A percentile compares a stretch with the other conserved stretches of the same genome.
Conservation (phyloP, 2,329 filamentous ascomycete genomes). For the Pyricularia pennisetigena region DNA sequence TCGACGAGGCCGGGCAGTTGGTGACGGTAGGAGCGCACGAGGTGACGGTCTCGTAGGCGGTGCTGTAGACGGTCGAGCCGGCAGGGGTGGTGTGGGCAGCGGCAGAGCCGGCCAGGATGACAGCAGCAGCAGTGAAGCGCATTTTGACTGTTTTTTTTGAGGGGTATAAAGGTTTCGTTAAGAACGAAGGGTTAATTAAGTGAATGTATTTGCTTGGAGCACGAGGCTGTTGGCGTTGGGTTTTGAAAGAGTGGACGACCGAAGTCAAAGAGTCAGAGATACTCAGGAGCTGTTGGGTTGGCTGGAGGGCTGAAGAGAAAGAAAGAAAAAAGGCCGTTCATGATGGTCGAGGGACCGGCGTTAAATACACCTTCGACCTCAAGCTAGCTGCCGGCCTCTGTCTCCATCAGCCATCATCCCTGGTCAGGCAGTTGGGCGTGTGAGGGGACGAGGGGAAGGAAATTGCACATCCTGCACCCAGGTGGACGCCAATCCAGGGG, state of each 20-base stretch:
- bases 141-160: slow-evolving; percentile 38
- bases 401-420: neutral
- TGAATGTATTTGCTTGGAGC: slow-evolving; percentile 3
- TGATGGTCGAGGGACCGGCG: slow-evolving; percentile 12
- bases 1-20: slow-evolving; percentile 33
- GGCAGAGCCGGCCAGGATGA: slow-evolving; percentile 37
- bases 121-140: slow-evolving; percentile 47
- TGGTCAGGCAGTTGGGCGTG: neutral
- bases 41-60: slow-evolving; percentile 50
- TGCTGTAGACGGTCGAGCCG: slow-evolving; percentile 42
- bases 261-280: slow-evolving; percentile 24
- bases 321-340: slow-evolving; percentile 11
- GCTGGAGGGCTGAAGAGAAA: slow-evolving; percentile 24
- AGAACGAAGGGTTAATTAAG: neutral
- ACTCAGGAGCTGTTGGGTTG: slow-evolving; percentile 17
- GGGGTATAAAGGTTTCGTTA: slow-evolving; percentile 6
- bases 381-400: neutral
- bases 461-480: neutral
- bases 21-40: slow-evolving; percentile 44
- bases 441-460: neutral
- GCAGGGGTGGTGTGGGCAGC: slow-evolving; percentile 17
- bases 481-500: neutral
- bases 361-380: slow-evolving; percentile 20
- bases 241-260: slow-evolving; percentile 29
- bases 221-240: slow-evolving; percentile 12